Conservation (phyloP, 768 basidiomycete genomes). For the Lactarius vividus region DNA sequence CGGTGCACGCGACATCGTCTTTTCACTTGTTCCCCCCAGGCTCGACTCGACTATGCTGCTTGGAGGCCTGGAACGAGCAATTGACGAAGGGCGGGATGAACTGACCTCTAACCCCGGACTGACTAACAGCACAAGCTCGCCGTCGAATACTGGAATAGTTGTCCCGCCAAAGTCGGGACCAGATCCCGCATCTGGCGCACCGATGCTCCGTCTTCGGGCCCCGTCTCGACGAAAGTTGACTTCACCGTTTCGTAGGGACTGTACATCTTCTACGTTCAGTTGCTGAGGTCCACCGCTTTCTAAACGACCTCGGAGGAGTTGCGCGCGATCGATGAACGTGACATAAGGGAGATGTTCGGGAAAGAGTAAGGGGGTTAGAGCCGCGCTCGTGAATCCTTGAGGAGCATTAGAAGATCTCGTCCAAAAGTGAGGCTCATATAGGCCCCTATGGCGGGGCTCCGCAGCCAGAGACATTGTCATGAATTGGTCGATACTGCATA, state of each 20-base stretch:
- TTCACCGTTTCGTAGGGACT: slow-evolving; percentile 54
- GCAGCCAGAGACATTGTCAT: slow-evolving; percentile 73
- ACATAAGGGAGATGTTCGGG: slow-evolving; percentile 69
- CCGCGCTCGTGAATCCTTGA: slow-evolving; percentile 33
- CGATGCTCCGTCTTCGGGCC: slow-evolving; percentile 36
- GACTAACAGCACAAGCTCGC: slow-evolving; percentile 70
- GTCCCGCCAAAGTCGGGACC: slow-evolving; percentile 56
- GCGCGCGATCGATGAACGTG: slow-evolving; percentile 63
- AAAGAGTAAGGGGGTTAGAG: slow-evolving; percentile 67
- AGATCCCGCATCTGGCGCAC: slow-evolving; percentile 29
- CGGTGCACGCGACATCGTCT: slow-evolving; percentile 54
- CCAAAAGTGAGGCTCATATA: slow-evolving; percentile 81
- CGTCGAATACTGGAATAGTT: slow-evolving; percentile 68
- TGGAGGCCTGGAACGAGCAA: slow-evolving; percentile 56
- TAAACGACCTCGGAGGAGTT: slow-evolving; percentile 62
- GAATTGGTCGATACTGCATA: slow-evolving; percentile 65
- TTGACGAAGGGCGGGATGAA: slow-evolving; percentile 59
- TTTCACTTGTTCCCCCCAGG: slow-evolving; percentile 32
- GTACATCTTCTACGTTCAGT: slow-evolving; percentile 53
- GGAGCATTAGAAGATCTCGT: slow-evolving; percentile 36
- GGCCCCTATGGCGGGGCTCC: slow-evolving; percentile 68
- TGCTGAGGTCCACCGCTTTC: slow-evolving; percentile 53
- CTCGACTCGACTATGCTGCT: slow-evolving; percentile 31
- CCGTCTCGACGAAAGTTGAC: slow-evolving; percentile 43
- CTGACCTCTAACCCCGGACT: slow-evolving; percentile 48